Evolutionary conservation across 805 yeast species (phyloP), one percentile per base, ranked within the genome.

Genomic region (Saturnispora gosingensis): DNA sequence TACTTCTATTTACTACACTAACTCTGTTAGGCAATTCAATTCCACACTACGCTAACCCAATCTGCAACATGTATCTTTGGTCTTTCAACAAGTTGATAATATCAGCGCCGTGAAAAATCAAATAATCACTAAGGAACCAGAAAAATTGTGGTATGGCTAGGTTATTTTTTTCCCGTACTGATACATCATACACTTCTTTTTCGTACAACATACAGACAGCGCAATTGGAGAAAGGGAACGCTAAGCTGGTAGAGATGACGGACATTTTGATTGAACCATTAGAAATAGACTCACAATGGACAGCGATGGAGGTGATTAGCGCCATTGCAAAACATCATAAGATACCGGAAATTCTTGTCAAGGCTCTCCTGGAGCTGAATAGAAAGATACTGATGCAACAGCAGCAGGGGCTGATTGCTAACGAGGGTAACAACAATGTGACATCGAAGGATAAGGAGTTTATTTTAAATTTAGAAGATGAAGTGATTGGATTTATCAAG

Each of bases 381-480:
- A 59, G 61, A 13, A 54, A 56, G 36, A 46, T 43, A n/a, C 46
- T 45, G n/a, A 18, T 38, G 42, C 42, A 38, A 38, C 39, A 27
- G 40, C 40, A 30, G 16, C 46, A 47, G 13, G 6, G 34, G 10
- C 3, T 48, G 20, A 27, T 49, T 53, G 35, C 53, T 49, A 47
- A 50, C 56, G 9, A 57, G 44, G 22, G 44, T 36, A 27, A 25
- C 5, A 9, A 27, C 6, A 39, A 11, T 25, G 18, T 22, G 3
- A 32, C 15, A 11, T 27, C 40, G 5, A 45, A 30, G 22, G 83
- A 78, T 61, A 69, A 82, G 42, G 66, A 63, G 48, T 80, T 80
- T 59, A 67, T 81, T 11, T 59, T 77, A 7, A 66, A 72, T 13
- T 61, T 80, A 50, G 87, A 81, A 55, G 62, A 67, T 24, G 73